A percentile compares a stretch with the other conserved stretches of the same genome.
Evolutionary conservation across 73 alveolate species (phyloP).

Genomic region (Diophrys appendiculata): DNA sequence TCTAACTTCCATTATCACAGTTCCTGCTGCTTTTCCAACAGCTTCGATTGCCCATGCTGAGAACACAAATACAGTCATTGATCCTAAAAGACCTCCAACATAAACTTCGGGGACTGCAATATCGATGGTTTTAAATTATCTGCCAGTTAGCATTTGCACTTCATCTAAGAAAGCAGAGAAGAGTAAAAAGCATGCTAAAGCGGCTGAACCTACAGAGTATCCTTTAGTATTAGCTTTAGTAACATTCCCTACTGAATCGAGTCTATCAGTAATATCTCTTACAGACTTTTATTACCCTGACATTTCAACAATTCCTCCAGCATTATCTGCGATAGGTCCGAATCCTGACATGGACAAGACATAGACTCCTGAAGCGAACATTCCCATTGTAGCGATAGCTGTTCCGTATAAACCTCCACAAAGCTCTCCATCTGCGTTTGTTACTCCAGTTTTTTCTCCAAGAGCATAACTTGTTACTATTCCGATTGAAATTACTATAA

Average conservation of each 20-base stretch:
- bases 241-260: constrained; percentile 95
- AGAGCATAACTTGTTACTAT: constrained; percentile 74
- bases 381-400: constrained; percentile 95
- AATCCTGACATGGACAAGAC: constrained; percentile 90
- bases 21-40: constrained; percentile 84
- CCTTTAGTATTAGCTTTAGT: constrained; percentile 94
- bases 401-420: constrained; percentile 90
- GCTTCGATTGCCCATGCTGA: constrained; percentile 81
- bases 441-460: constrained; percentile 76
- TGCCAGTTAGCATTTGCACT: constrained; percentile 58
- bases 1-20: constrained; percentile 82
- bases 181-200: constrained; percentile 76
- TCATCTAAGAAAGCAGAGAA: constrained; percentile 92
- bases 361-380: constrained; percentile 84
- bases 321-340: constrained; percentile 95
- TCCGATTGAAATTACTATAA: constrained; percentile 73
- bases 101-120: constrained; percentile 82
- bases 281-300: constrained; percentile 65
- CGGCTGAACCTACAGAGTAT: constrained; percentile 89
- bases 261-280: constrained; percentile 86
- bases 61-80: constrained; percentile 79
- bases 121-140: constrained; percentile 56
- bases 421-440: constrained; percentile 44
- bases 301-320: constrained; percentile 82
- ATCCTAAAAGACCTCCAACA: constrained; percentile 74